Percentiles rank a stretch among this genome's conserved stretches.
These are phyloP conservation scores for Amphirosellinia nigrospora DNA, from an alignment of 495 filamentous ascomycete genomes.

Conservation along the genomic window DNA sequence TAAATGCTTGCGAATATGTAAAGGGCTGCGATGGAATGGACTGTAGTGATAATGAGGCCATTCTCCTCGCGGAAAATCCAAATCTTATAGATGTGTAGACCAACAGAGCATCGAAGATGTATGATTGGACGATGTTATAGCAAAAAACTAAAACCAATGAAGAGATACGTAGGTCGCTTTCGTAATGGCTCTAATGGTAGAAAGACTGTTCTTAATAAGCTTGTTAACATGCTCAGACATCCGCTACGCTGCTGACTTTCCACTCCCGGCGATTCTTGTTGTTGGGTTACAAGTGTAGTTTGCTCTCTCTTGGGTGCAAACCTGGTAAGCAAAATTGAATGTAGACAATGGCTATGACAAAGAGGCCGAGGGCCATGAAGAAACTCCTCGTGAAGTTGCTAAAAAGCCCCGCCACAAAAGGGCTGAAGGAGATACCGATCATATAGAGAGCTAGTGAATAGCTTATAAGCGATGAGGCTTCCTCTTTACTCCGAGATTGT, in stretches of 20 bases:
- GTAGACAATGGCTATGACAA: not conserved
- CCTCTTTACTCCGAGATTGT: not conserved
- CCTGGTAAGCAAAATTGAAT: not conserved
- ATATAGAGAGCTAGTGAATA: constrained; percentile 24
- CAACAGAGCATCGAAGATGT: constrained; percentile 11
- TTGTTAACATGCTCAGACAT: not conserved
- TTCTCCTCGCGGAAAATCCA: constrained; percentile 12
- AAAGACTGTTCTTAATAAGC: not conserved
- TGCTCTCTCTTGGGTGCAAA: not conserved
- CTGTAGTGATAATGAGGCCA: not conserved
- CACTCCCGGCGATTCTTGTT: not conserved
- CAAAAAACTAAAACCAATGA: constrained; percentile 3
- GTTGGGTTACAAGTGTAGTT: not conserved
- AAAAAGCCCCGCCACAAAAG: constrained; percentile 15
- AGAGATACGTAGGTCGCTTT: not conserved
- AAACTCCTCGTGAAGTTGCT: constrained; percentile 3
- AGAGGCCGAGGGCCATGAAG: constrained; percentile 1
- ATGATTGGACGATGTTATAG: constrained; percentile 16
- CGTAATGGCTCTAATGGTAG: not conserved
- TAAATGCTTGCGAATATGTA: not conserved
- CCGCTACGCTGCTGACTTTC: not conserved
- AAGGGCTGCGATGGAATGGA: not conserved
- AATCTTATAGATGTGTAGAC: constrained; percentile 13
- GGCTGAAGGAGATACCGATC: constrained; percentile 25
- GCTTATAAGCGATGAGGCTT: constrained; percentile 17